Base-by-base conservation (phyloP, 2,329 filamentous ascomycete species). In the Paraconiothyrium sp. region DNA sequence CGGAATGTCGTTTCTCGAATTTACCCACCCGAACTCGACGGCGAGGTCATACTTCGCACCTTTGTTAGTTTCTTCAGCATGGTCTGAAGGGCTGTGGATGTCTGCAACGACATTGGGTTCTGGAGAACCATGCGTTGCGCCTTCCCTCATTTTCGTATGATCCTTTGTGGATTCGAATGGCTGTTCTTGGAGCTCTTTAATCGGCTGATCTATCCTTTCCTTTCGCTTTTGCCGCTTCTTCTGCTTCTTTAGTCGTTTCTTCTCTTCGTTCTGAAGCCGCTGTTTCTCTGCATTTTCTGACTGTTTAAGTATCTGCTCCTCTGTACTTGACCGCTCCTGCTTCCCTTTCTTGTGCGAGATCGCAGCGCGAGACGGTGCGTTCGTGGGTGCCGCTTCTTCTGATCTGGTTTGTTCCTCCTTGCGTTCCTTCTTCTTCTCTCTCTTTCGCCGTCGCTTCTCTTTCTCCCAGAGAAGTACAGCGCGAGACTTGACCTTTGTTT, bases 271-370 rank as follows among this genome's bases (percentile, higher is more conserved):
- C 8, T 41, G 35, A 35, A 30, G 10, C 14, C 37, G 50, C 37
- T 54, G 50, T 35, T 54, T 41, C n/a, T 54, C 35, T 14, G 34
- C 34, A 20, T 39, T 52, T 20, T 52, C 49, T 39, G 32, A 39
- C 1, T 10, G 3, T 8, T 52, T 39, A 2, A 52, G 20, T 3
- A 9, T 20, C 37, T 52, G 34, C n/a, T 52, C 10, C 39, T 41
- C 39, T 41, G 16, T 7, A 9, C 1, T 41, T 1, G 39, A 41
- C 14, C 16, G 39, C 39, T 41, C 8, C 16, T 8, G 39, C 9
- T 41, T 41, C n/a, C 8, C 11, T 39, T 52, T 39, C 49, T 39
- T 16, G 9, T 20, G 34, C 24, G 20, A 35, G 14, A 14, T 20
- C 7, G 34, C 9, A 20, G 22, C 13, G 35, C 34, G 14, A 4